Evolutionary conservation across 2,329 filamentous ascomycete species (phyloP).

Genomic region (Claviceps quebecensis): DNA sequence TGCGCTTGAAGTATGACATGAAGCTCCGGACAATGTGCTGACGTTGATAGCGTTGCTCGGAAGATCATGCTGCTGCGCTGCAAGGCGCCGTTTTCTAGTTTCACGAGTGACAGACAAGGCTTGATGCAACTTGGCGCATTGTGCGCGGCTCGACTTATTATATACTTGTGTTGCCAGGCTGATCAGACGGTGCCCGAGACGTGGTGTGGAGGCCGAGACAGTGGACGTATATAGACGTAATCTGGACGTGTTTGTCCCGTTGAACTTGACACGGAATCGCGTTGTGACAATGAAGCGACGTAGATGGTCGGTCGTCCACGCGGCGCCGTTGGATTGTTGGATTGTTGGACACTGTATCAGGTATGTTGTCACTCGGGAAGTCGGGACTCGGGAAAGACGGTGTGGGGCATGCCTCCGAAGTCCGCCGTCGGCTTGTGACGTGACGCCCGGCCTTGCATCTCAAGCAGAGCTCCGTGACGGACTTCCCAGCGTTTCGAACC

Average conservation of each 20-base stretch:
- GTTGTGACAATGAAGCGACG: neutral
- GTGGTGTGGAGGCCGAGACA: neutral
- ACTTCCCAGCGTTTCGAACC: too few species aligned
- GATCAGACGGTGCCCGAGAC: neutral
- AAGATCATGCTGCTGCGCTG: slow-evolving; percentile 11
- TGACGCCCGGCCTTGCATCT: too few species aligned
- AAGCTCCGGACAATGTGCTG: slow-evolving; percentile 8
- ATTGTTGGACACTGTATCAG: too few species aligned
- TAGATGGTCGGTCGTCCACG: neutral
- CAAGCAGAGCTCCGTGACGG: too few species aligned
- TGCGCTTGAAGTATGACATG: slow-evolving; percentile 6
- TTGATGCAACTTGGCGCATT: slow-evolving; percentile 7
- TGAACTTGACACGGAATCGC: neutral
- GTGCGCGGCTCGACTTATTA: neutral
- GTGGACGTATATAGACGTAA: too few species aligned
- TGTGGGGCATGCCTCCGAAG: too few species aligned
- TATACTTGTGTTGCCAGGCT: neutral
- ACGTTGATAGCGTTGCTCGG: slow-evolving; percentile 5
- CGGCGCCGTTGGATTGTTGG: neutral
- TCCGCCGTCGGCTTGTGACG: too few species aligned
- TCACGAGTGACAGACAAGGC: neutral
- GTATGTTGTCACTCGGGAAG: neutral
- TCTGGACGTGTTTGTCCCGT: neutral
- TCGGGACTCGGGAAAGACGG: too few species aligned
- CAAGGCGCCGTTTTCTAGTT: neutral